These are phyloP conservation scores for Westerdykella aurantiaca DNA, from an alignment of 2,329 filamentous ascomycete genomes.

Conservation along the genomic window DNA sequence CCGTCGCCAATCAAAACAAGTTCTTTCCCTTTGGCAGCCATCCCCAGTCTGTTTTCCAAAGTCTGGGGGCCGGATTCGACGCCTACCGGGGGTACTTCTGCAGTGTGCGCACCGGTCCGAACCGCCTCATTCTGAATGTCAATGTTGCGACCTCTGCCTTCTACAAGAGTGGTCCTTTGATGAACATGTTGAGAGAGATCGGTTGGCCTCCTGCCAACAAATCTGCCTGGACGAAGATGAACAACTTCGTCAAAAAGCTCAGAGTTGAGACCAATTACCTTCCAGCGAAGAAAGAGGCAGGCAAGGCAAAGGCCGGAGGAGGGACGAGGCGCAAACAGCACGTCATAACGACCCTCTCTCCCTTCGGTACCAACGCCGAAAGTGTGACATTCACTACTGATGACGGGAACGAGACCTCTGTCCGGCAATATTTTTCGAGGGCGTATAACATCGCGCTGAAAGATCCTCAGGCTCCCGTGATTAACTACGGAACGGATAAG, in stretches of 20 bases:
- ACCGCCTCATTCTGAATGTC: conserved; percentile 55
- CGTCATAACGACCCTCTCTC: conserved; percentile 35
- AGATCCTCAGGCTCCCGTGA: conserved; percentile 18
- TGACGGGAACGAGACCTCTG: conserved; percentile 5
- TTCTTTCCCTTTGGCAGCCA: conserved; percentile 41
- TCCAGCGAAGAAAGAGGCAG: conserved; percentile 19
- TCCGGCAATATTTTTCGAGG: conserved; percentile 18
- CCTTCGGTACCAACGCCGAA: conserved; percentile 29
- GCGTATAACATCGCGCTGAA: conserved; percentile 18
- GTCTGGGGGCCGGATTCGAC: conserved; percentile 48
- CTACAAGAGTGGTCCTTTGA: conserved; percentile 46
- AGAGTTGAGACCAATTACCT: conserved; percentile 40
- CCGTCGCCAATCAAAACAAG: conserved; percentile 49
- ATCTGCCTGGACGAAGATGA: conserved; percentile 8
- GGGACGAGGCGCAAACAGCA: conserved; percentile 30
- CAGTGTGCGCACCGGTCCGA: conserved; percentile 55
- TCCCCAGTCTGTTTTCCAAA: conserved; percentile 32
- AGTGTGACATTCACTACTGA: conserved; percentile 15
- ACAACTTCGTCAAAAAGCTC: conserved; percentile 35
- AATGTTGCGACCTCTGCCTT: conserved; percentile 58
- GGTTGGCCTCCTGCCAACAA: conserved; percentile 6
- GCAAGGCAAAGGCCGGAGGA: conserved; percentile 14
- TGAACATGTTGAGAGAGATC: conserved; percentile 24
- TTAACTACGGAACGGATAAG: conserved; percentile 22
- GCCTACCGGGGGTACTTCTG: conserved; percentile 58